A percentile compares a stretch with the other conserved stretches of the same genome.
phyloP scores from a whole-genome alignment of 805 yeast species.

The Sungouiella thailandica region DNA sequence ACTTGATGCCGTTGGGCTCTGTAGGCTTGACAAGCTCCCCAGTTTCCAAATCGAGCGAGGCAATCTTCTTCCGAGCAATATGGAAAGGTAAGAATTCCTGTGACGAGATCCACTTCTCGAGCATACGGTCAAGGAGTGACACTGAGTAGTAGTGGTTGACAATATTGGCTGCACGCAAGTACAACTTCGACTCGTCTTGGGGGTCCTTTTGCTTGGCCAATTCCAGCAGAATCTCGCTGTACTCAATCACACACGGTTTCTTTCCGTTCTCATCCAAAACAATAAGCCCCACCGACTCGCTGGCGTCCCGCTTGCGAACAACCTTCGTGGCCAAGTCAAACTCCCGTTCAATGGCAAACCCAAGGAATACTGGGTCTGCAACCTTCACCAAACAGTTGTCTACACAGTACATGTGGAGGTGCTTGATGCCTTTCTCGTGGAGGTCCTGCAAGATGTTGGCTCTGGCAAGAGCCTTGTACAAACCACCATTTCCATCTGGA shows the following conservation, averaged over 20 bases:
- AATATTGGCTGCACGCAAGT: conserved; percentile 90
- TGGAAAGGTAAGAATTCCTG: conserved; percentile 81
- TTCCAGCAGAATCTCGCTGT: conserved; percentile 79
- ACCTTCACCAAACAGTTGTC: conserved; percentile 89
- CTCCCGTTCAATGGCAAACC: conserved; percentile 66
- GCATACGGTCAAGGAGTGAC: conserved; percentile 53
- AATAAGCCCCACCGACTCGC: conserved; percentile 88
- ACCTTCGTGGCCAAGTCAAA: conserved; percentile 87
- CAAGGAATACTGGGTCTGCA: conserved; percentile 88
- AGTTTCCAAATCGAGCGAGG: conserved; percentile 44
- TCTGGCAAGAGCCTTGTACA: conserved; percentile 74
- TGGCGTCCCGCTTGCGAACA: conserved; percentile 85
- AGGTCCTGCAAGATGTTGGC: conserved; percentile 69
- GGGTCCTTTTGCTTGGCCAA: conserved; percentile 64
- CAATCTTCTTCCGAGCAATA: conserved; percentile 87
- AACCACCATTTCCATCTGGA: conserved; percentile 98
- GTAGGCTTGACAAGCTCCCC: conserved; percentile 55
- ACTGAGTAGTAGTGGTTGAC: conserved; percentile 95
- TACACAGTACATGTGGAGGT: conserved; percentile 94
- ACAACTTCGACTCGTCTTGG: conserved; percentile 47
- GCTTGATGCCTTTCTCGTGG: conserved; percentile 63
- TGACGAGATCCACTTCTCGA: conserved; percentile 68
- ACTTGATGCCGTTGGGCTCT: conserved; percentile 83
- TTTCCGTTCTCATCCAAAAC: conserved; percentile 55
- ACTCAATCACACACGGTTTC: conserved; percentile 88